Conservation (phyloP, 108 stramenopile species). For the Skeletonema marinoi region DNA sequence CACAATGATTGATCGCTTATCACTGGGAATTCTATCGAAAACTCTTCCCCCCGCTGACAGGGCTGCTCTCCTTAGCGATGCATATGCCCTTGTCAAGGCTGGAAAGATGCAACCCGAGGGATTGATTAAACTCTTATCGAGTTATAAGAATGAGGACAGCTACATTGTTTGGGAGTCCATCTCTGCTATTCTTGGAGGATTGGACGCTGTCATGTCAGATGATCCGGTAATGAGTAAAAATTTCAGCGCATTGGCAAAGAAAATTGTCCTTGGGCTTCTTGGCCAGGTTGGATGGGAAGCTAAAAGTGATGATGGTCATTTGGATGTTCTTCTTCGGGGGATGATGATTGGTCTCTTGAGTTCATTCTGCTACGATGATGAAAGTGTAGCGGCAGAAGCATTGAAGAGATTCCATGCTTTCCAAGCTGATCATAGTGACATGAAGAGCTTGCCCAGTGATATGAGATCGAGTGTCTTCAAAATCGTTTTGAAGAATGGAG, state of each 20-base stretch:
- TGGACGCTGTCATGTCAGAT: constrained; percentile 77
- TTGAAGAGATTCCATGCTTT: constrained; percentile 76
- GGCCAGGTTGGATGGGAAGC: constrained; percentile 89
- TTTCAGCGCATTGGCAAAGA: constrained; percentile 65
- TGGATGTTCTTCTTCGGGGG: constrained; percentile 83
- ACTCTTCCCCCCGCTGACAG: constrained; percentile 82
- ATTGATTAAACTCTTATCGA: constrained; percentile 78
- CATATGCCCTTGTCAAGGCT: constrained; percentile 92
- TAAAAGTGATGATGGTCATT: constrained; percentile 76
- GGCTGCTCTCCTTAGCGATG: constrained; percentile 86
- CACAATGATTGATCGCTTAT: constrained; percentile 77
- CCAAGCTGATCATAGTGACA: constrained; percentile 69
- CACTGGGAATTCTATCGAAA: constrained; percentile 61
- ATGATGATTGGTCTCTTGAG: constrained; percentile 86
- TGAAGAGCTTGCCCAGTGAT: constrained; percentile 81
- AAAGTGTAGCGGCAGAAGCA: constrained; percentile 77
- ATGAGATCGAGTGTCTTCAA: constrained; percentile 88
- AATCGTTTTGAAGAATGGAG: constrained; percentile 90
- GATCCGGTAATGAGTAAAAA: constrained; percentile 62
- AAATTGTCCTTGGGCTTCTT: constrained; percentile 67
- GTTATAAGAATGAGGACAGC: constrained; percentile 84
- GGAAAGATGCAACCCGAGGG: constrained; percentile 80
- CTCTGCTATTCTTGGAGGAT: constrained; percentile 69
- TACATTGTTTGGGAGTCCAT: constrained; percentile 90
- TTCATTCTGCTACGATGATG: constrained; percentile 81